These are phyloP conservation scores for Dictyostelium purpureum DNA, from an alignment of 78 protist species.

Conservation along the genomic window DNA sequence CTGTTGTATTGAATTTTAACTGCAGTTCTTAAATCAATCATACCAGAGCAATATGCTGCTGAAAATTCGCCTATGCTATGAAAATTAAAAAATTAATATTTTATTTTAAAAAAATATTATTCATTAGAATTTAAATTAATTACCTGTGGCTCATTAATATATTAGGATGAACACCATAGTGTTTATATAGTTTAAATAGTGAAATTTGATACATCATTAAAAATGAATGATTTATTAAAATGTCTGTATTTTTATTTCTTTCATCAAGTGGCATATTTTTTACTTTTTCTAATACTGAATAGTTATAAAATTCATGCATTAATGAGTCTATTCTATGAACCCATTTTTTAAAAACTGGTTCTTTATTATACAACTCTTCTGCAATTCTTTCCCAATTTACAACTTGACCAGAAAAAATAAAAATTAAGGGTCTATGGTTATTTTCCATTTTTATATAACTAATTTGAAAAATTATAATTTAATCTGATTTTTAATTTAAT, in stretches of 20 bases:
- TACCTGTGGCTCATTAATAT: too few species aligned
- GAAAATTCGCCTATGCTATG: too few species aligned
- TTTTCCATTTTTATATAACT: too few species aligned
- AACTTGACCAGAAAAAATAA: background rate
- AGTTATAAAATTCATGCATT: background rate
- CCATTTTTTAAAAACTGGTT: background rate
- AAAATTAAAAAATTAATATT: too few species aligned
- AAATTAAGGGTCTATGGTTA: background rate
- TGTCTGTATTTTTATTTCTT: background rate
- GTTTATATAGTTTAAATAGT: conserved; percentile 12
- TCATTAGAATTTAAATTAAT: too few species aligned
- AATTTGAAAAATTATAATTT: too few species aligned
- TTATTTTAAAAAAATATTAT: too few species aligned
- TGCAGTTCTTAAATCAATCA: too few species aligned
- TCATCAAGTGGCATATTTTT: background rate
- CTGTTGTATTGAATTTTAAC: too few species aligned
- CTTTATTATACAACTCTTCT: background rate
- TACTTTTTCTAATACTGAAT: background rate
- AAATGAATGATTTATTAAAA: conserved; percentile 35
- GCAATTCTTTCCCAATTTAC: background rate
- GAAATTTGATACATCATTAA: conserved; percentile 40
- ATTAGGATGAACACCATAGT: conserved; percentile 24
- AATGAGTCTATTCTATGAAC: background rate
- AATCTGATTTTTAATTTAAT: too few species aligned
- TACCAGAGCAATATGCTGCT: too few species aligned